Base-by-base conservation (phyloP, 768 basidiomycete species). In the Russula dissimulans region DNA sequence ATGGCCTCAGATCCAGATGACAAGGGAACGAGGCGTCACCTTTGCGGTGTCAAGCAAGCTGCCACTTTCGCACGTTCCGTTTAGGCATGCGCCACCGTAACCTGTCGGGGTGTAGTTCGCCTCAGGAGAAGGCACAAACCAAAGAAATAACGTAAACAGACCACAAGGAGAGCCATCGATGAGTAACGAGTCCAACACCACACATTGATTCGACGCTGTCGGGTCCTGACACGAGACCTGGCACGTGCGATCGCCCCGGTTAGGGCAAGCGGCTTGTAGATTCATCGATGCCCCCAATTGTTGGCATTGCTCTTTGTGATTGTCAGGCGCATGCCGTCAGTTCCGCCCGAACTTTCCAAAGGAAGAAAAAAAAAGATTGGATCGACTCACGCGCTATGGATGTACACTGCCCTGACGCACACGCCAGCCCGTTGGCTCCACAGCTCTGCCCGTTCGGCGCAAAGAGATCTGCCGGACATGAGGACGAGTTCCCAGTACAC, bases 121-220 rank as follows among this genome's bases (percentile, higher is more conserved):
- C 46, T 55, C 50, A 54, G 60, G 63, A 55, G 54, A 46, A 50
- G n/a, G 56, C 54, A 44, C 29, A 58, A 15, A 45, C 57, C 31
- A 50, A 53, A 22, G 48, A 47, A 18, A 34, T 64, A 55, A 49
- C 54, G 53, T 53, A 18, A 52, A 76, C 81, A 60, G 67, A 83
- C 90, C 90, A 71, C 91, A 95, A 14, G 89, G 84, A 34, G 88
- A 90, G 26, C 91, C 92, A 69, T 91, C 87, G 56, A 89, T 76
- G 51, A 93, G 81, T 46, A 80, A 71, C 4, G 88, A 80, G 57
- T 86, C 84, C 50, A 94, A 75, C 43, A 85, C 72, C 22, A 91
- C 72, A 70, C 92, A 95, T 65, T 79, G 78, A 61, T 81, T 79
- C 14, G 79, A 54, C 14, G 71, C 70, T 15, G 62, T 77, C 5